phyloP scores from a whole-genome alignment of 306 rosid species.

The Quercus aquifolioides region DNA sequence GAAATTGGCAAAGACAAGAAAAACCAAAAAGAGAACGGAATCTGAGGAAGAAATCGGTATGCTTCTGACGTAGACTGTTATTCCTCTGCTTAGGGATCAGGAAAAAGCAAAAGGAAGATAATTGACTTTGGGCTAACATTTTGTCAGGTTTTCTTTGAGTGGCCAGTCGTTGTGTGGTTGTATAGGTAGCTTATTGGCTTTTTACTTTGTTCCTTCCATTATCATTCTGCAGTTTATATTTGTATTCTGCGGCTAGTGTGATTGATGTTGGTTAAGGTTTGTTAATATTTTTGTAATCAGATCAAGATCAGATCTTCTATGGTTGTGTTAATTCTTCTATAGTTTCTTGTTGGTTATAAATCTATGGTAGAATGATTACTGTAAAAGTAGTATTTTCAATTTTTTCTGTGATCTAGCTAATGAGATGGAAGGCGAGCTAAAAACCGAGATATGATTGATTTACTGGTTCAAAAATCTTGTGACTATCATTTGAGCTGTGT shows the following conservation, averaged over 20 bases:
- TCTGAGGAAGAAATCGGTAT: slow-evolving; percentile 49
- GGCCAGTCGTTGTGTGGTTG: slow-evolving; percentile 73
- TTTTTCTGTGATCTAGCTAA: neutral
- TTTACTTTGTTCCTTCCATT: neutral
- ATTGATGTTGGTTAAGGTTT: slow-evolving; percentile 70
- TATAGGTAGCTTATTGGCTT: slow-evolving; percentile 71
- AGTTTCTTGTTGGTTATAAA: slow-evolving; percentile 37
- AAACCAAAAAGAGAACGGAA: slow-evolving; percentile 20
- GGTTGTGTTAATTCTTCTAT: slow-evolving; percentile 48
- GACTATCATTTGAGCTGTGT: too few relatives aligned
- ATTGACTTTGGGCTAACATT: slow-evolving; percentile 82
- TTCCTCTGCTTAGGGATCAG: slow-evolving; percentile 66
- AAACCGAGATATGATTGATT: neutral
- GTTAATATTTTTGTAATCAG: slow-evolving; percentile 80
- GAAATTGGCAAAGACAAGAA: slow-evolving; percentile 41
- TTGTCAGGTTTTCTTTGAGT: slow-evolving; percentile 60
- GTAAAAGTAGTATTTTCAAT: neutral
- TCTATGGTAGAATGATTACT: slow-evolving; percentile 23
- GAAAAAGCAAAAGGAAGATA: slow-evolving; percentile 42
- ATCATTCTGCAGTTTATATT: slow-evolving; percentile 51
- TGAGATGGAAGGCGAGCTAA: neutral
- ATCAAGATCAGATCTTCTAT: slow-evolving; percentile 53
- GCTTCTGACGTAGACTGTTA: slow-evolving; percentile 81
- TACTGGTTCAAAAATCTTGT: too few relatives aligned
- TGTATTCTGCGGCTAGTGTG: slow-evolving; percentile 85